Evolutionary conservation across 768 basidiomycete species (phyloP).

Genomic region (Clitopilus hobsonii): DNA sequence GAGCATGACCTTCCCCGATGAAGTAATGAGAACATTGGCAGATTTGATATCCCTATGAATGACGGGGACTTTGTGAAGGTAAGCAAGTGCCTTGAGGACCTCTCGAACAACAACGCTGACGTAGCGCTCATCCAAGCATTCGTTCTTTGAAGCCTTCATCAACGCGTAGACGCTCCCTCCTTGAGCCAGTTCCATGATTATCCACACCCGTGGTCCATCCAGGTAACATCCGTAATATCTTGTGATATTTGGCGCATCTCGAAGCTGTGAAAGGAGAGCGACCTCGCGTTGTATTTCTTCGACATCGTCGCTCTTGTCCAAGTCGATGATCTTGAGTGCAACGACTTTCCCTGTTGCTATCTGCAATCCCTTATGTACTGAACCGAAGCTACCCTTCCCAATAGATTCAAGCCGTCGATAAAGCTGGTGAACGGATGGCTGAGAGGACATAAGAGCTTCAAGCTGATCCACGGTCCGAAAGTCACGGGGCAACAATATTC

Average conservation of each 20-base stretch:
- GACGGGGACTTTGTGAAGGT: constrained; percentile 90
- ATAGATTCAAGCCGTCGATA: constrained; percentile 87
- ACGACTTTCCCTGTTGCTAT: constrained; percentile 83
- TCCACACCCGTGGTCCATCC: constrained; percentile 96
- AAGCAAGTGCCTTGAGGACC: constrained; percentile 79
- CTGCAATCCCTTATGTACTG: constrained; percentile 89
- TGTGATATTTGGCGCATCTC: constrained; percentile 88
- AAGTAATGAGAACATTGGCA: constrained; percentile 90
- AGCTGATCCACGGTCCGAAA: neutral
- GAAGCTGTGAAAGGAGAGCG: constrained; percentile 82
- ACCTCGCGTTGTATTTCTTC: constrained; percentile 96
- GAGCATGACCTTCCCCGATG: constrained; percentile 86
- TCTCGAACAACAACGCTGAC: constrained; percentile 86
- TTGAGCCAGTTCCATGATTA: constrained; percentile 96
- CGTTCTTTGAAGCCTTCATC: constrained; percentile 80
- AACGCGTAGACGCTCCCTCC: constrained; percentile 92
- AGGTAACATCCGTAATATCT: constrained; percentile 96
- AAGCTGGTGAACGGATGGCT: constrained; percentile 70
- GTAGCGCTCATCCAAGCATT: constrained; percentile 84
- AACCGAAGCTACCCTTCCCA: constrained; percentile 94
- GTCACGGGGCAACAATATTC: neutral
- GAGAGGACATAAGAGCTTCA: constrained; percentile 16
- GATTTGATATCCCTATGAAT: constrained; percentile 99
- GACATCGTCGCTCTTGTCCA: constrained; percentile 94
- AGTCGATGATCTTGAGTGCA: constrained; percentile 97